Conservation (phyloP, 257 asterid genomes). For the Solanum dulcamara region DNA sequence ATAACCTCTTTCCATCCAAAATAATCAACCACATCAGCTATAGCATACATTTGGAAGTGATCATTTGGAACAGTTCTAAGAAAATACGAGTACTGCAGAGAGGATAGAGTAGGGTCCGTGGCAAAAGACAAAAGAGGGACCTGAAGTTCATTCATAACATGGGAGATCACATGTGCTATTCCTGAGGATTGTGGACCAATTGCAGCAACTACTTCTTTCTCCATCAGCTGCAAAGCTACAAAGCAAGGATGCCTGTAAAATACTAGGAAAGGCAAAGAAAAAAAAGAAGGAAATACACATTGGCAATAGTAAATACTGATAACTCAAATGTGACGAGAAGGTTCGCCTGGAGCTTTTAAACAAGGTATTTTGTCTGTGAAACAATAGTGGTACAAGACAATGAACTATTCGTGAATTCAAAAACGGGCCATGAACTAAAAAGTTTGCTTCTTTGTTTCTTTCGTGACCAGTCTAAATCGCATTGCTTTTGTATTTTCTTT, state of each 20-base stretch:
- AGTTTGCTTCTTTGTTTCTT: not conserved
- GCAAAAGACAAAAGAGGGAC: slow-evolving; percentile 63
- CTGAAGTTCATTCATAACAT: slow-evolving; percentile 48
- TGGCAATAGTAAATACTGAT: not conserved
- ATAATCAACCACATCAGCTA: slow-evolving; percentile 43
- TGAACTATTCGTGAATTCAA: not conserved
- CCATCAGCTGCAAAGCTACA: slow-evolving; percentile 62
- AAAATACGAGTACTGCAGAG: slow-evolving; percentile 55
- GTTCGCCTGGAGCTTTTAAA: not conserved
- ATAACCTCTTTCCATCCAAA: slow-evolving; percentile 60
- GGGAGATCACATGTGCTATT: slow-evolving; percentile 55
- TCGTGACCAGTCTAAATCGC: not conserved
- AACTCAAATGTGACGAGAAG: not conserved
- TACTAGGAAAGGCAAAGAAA: not conserved
- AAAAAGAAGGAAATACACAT: not conserved
- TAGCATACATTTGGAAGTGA: slow-evolving; percentile 53
- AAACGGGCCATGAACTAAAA: not conserved
- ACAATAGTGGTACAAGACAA: not conserved
- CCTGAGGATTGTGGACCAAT: slow-evolving; percentile 73
- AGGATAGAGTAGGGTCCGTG: slow-evolving; percentile 62
- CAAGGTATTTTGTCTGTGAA: not conserved
- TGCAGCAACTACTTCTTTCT: slow-evolving; percentile 39
- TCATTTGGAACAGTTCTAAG: slow-evolving; percentile 41
- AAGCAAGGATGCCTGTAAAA: slow-evolving; percentile 16
- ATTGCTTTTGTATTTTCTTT: not conserved